Base-by-base conservation (phyloP, 169 alveolate species). In the Plasmodium fragile region DNA sequence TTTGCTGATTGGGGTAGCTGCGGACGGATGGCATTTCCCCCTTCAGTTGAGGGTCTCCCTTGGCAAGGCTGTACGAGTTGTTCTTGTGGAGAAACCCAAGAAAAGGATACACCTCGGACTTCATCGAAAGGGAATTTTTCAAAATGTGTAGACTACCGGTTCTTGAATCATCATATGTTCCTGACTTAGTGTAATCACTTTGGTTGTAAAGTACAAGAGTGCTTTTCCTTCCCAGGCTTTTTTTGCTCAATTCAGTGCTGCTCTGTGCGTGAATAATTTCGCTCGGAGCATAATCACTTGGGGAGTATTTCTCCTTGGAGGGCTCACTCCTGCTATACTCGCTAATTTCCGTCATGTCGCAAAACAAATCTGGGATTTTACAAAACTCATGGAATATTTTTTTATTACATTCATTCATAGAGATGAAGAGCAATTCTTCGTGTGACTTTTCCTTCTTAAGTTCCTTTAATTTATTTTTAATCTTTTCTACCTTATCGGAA, bases 321-420 rank as follows among this genome's bases (percentile, higher is more conserved):
- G 36, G 82, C 13, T 83, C 71, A 77, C 71, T 89, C n/a, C 32
- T 36, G 28, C 71, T 34, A 7, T 84, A 43, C 11, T 84, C 84
- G 28, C 72, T 84, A 4, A 55, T 77, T 70, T 49, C 89, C 11
- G 90, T 77, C 41, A 79, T 77, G 18, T 65, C 94, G 25, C 1
- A 22, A 55, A 78, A 89, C 71, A 79, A 77, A 16, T 78, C 82
- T 1, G 90, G 94, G 4, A 77, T 89, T 79, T 89, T 79, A 89
- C 72, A 55, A 18, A 89, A 78, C 45, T 89, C 65, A 0, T 78
- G 28, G 81, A 78, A 89, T 34, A 89, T 89, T 59, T 78, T 77
- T 78, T 89, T 89, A 65, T 89, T 89, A 36, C 94, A 89, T 59
- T 89, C 82, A 39, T 89, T 53, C 94, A 89, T 89, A 7, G 94